Evolutionary conservation across 768 basidiomycete species (phyloP), one percentile per base, ranked within the genome.

Genomic region (Pulveroboletus sp.): DNA sequence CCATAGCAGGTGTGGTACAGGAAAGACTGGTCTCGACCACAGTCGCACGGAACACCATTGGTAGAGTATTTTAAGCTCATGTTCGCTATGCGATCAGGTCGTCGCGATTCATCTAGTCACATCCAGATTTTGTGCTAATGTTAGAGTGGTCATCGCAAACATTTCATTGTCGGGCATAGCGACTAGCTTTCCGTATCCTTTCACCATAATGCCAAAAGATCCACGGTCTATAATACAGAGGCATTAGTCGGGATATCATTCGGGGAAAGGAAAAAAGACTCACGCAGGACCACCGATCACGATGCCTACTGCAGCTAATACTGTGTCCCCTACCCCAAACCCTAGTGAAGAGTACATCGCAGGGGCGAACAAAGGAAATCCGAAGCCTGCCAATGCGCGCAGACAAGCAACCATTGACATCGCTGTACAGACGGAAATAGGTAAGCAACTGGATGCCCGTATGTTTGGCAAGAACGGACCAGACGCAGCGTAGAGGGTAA

Each of bases 341-440:
- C 86, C 88, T 0, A 89, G 70, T 11, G 71, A 68, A 1, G 70
- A 63, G 65, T 78, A 89, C 80, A 89, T 85, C 35, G 76, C 70
- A 17, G 83, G 81, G 3, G 82, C 85, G 56, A 90, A 90, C n/a
- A 90, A 68, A 2, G 88, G 89, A 61, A 91, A 89, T 1, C 76
- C 81, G 46, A 87, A 89, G 0, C 88, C 88, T 1, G 80, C 78
- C 0, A 87, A 48, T 0, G 83, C 80, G 26, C 88, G 80, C 12
- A 88, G 62, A 61, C 67, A 83, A 0, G 82, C 69, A 17, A 80
- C 79, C 0, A 85, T 83, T 0, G 85, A 85, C 9, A 90, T 68
- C 3, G 85, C 83, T 79, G 47, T 50, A 67, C 1, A 17, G 40
- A 43, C 26, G 44, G 18, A 26, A 21, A 26, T 5, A 36, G 7